phyloP scores from a whole-genome alignment of 225 moss, liverwort and hornwort genomes.

The Sphagnum tenellum region DNA sequence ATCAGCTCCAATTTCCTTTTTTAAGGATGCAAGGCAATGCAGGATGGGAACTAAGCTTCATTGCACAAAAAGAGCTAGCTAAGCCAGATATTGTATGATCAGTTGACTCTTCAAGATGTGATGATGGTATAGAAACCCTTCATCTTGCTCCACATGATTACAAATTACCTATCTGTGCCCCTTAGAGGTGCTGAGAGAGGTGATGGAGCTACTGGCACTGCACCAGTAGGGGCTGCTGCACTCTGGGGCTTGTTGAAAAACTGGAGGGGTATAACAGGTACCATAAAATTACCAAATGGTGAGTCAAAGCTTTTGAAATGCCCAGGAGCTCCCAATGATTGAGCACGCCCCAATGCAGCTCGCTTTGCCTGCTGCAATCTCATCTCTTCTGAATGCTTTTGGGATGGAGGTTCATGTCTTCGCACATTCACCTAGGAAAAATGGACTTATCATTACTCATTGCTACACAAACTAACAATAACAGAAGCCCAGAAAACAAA shows the following conservation, averaged over 20 bases:
- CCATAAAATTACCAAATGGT: constrained; percentile 68
- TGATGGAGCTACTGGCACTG: too few species aligned
- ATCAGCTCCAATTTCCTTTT: too few species aligned
- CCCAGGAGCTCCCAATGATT: constrained; percentile 71
- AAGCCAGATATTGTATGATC: too few species aligned
- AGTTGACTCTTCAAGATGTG: too few species aligned
- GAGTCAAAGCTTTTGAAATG: constrained; percentile 85
- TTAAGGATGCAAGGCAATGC: too few species aligned
- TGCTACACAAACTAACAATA: background rate
- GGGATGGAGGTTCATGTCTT: constrained; percentile 59
- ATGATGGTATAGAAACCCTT: too few species aligned
- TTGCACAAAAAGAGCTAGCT: too few species aligned
- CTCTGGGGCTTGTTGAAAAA: constrained; percentile 55
- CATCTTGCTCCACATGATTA: too few species aligned
- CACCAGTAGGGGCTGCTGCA: constrained; percentile 2
- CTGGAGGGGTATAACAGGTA: constrained; percentile 91
- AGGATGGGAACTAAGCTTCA: too few species aligned
- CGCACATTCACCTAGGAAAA: constrained; percentile 35
- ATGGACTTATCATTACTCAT: background rate
- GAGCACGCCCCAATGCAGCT: constrained; percentile 45
- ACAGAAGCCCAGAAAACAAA: background rate
- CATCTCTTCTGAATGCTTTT: constrained; percentile 39
- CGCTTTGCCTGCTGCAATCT: constrained; percentile 61
- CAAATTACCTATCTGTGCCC: too few species aligned
- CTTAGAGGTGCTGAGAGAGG: too few species aligned